Base-by-base conservation (phyloP, 805 yeast genomes). In the Hanseniaspora guilliermondii region DNA sequence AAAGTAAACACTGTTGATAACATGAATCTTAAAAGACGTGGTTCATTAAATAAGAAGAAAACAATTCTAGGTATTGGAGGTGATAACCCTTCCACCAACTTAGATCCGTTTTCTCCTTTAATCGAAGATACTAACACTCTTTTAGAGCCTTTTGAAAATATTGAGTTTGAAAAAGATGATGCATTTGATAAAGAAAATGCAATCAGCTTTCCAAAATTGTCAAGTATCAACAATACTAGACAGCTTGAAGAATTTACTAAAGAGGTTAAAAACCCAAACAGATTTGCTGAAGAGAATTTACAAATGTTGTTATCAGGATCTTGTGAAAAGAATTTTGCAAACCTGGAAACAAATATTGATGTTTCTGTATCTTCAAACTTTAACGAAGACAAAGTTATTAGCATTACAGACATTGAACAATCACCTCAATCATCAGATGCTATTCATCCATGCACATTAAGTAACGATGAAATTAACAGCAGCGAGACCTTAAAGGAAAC, bases 81-180 rank as follows among this genome's bases (percentile, higher is more conserved):
- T 22, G 32, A 46, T n/a, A 21, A 35, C 11, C 49, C 49, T 14
- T 46, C 24, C 6, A 21, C 36, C 3, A 46, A 46, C 6, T 30
- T 46, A 14, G 24, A 30, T 9, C 49, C 40, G 9, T 46, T 46
- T 14, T 46, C 49, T 46, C 49, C 49, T 14, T 46, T 46, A 16
- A 32, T 17, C 7, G 49, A 46, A 6, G 36, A 33, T 21, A n/a
- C 36, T 1, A 22, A 30, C 16, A 22, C 49, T 17, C 14, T 46
- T 12, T 11, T 35, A 21, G 25, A 35, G 16, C 21, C 27, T 4
- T 33, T 46, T 33, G 24, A 16, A 22, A 27, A 21, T 5, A 21
- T 46, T 16, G 39, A 46, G 12, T 46, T 46, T 46, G 16, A 21
- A 16, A 30, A 44, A 17, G 47, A 44, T 14, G 49, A 46, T 7